These are phyloP conservation scores for Aurifilum marmelostoma DNA, from an alignment of 2,329 filamentous ascomycete genomes.

Conservation along the genomic window DNA sequence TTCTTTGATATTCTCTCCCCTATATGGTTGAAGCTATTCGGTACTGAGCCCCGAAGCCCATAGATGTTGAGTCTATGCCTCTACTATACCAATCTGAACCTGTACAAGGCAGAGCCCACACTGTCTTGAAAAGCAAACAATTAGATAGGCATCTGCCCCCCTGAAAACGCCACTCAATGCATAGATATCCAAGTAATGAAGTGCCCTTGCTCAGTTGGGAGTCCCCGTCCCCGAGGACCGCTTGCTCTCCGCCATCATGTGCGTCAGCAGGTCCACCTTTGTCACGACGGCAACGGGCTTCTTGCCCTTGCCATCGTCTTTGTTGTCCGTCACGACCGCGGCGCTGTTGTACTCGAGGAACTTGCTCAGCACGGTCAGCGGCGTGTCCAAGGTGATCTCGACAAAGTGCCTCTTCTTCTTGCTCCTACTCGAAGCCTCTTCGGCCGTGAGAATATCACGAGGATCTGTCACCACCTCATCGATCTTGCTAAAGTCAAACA, in stretches of 20 bases:
- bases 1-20: not conserved
- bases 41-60: slow-evolving; percentile 14
- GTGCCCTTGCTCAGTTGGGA: slow-evolving; percentile 25
- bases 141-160: not conserved
- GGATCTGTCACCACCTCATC: slow-evolving; percentile 91
- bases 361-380: slow-evolving; percentile 78
- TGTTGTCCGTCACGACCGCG: slow-evolving; percentile 85
- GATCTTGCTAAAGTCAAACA: slow-evolving; percentile 93
- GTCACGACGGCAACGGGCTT: slow-evolving; percentile 91
- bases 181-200: slow-evolving; percentile 12
- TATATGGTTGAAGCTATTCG: slow-evolving; percentile 26
- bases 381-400: slow-evolving; percentile 91
- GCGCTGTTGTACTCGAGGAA: slow-evolving; percentile 99
- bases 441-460: slow-evolving; percentile 58
- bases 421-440: slow-evolving; percentile 44
- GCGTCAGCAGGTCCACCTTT: slow-evolving; percentile 93
- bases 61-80: slow-evolving; percentile 40
- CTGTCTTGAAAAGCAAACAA: slow-evolving; percentile 19
- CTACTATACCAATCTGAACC: slow-evolving; percentile 23
- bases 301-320: slow-evolving; percentile 55
- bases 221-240: slow-evolving; percentile 33
- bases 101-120: slow-evolving; percentile 28
- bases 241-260: slow-evolving; percentile 74
- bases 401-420: slow-evolving; percentile 78
- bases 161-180: slow-evolving; percentile 20